A percentile compares a stretch with the other conserved stretches of the same genome.
Evolutionary conservation across 495 filamentous ascomycete species (phyloP).

Genomic region (Thermothielavioides terrestris): DNA sequence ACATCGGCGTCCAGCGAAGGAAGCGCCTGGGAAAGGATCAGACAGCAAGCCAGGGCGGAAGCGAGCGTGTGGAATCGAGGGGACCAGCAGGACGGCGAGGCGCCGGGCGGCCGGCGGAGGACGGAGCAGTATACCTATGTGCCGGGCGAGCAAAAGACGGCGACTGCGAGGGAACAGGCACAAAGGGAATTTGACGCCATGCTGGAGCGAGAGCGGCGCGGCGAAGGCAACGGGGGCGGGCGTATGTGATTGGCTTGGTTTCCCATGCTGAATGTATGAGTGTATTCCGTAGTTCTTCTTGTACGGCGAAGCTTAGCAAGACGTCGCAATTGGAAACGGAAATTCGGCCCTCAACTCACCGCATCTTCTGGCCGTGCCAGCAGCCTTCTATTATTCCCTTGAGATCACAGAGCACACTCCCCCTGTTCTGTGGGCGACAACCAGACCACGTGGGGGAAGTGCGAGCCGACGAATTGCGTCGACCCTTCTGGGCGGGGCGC

Average conservation of each 20-base stretch:
- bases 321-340: not conserved
- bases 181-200: constrained; percentile 42
- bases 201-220: constrained; percentile 30
- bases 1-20: not conserved
- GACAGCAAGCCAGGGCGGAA: constrained; percentile 15
- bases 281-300: no score
- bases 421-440: no score
- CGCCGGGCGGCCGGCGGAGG: constrained; percentile 8
- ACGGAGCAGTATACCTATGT: constrained; percentile 30
- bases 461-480: not conserved
- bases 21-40: constrained; percentile 33
- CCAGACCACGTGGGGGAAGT: not conserved
- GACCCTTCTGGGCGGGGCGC: not conserved
- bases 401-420: no score
- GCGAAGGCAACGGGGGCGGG: constrained; percentile 16
- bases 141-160: constrained; percentile 26
- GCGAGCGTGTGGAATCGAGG: not conserved
- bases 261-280: no score
- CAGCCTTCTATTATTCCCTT: no score
- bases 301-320: not conserved
- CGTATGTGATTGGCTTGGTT: not conserved
- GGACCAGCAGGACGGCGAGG: not conserved
- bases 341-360: no score
- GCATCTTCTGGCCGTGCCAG: no score
- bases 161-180: constrained; percentile 33